Percentiles rank a stretch among this genome's conserved stretches.
phyloP scores from a whole-genome alignment of 2,329 filamentous ascomycete species.

The Trichophyton mentagrophytes region DNA sequence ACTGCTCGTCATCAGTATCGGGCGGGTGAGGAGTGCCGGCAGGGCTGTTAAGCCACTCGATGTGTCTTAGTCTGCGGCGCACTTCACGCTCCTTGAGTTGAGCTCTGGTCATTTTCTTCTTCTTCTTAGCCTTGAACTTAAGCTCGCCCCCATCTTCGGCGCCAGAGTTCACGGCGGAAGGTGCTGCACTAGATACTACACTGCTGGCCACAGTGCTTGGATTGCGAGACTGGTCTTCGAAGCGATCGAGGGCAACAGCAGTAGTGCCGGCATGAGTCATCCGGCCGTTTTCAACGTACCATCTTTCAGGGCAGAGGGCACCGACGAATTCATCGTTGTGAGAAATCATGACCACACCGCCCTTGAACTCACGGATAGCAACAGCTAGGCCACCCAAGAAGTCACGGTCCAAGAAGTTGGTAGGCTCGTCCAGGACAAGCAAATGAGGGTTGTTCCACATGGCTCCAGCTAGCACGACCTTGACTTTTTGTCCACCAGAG shows the following conservation, averaged over 20 bases:
- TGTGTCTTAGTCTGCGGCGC: constrained; percentile 71
- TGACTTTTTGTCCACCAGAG: constrained; percentile 96
- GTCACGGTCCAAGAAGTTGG: constrained; percentile 98
- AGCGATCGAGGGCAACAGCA: constrained; percentile 64
- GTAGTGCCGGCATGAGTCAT: constrained; percentile 65
- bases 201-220: constrained; percentile 46
- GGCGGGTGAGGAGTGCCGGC: constrained; percentile 68
- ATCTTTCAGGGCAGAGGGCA: constrained; percentile 88
- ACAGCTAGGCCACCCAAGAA: constrained; percentile 93
- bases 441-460: constrained; percentile 99
- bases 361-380: constrained; percentile 94
- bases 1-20: constrained; percentile 64
- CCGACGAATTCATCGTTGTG: constrained; percentile 99
- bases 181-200: constrained; percentile 46
- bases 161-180: constrained; percentile 64
- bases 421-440: constrained; percentile 93
- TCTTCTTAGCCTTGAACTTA: constrained; percentile 81
- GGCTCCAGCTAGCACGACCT: constrained; percentile 88
- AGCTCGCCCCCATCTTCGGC: constrained; percentile 61
- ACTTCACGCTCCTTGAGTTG: constrained; percentile 90
- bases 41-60: constrained; percentile 65
- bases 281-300: constrained; percentile 80
- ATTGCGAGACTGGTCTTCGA: constrained; percentile 62
- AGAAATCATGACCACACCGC: constrained; percentile 97
- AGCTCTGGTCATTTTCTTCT: constrained; percentile 98